Conservation (phyloP, 345 rosid species). For the Hypericum perforatum region DNA sequence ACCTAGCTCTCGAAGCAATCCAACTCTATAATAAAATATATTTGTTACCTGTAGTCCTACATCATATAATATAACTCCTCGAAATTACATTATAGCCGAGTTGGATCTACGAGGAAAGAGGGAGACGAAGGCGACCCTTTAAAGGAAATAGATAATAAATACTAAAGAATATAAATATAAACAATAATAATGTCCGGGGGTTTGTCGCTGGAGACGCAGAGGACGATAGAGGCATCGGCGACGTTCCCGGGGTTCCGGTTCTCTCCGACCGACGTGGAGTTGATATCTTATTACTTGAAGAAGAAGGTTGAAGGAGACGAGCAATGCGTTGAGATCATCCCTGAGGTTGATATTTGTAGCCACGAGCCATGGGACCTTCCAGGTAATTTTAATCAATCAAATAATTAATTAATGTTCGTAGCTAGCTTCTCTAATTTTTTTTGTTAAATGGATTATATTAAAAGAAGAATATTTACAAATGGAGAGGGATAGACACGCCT, state of each 20-base stretch:
- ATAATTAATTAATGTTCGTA: too few species aligned
- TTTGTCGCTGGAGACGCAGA: conserved; percentile 51
- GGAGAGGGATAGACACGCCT: too few species aligned
- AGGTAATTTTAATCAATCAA: conserved; percentile 33
- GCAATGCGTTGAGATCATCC: conserved; percentile 54
- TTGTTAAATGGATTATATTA: too few species aligned
- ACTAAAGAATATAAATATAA: neutral
- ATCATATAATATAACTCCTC: too few species aligned
- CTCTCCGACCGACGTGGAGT: conserved; percentile 74
- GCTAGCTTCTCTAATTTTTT: neutral
- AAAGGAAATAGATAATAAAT: neutral
- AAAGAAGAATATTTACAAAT: too few species aligned
- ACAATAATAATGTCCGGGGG: conserved; percentile 6
- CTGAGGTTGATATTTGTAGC: conserved; percentile 64
- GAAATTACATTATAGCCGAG: too few species aligned
- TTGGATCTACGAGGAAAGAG: too few species aligned
- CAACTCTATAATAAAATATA: too few species aligned
- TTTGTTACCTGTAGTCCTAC: too few species aligned
- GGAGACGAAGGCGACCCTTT: neutral
- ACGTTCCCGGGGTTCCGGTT: conserved; percentile 80
- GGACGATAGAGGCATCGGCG: conserved; percentile 47
- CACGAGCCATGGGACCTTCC: conserved; percentile 93
- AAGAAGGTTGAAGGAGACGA: conserved; percentile 72
- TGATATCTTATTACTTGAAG: conserved; percentile 63
- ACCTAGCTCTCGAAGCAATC: too few species aligned